These are phyloP conservation scores for Amanita pseudoporphyria DNA, from an alignment of 768 basidiomycete genomes.

Conservation along the genomic window DNA sequence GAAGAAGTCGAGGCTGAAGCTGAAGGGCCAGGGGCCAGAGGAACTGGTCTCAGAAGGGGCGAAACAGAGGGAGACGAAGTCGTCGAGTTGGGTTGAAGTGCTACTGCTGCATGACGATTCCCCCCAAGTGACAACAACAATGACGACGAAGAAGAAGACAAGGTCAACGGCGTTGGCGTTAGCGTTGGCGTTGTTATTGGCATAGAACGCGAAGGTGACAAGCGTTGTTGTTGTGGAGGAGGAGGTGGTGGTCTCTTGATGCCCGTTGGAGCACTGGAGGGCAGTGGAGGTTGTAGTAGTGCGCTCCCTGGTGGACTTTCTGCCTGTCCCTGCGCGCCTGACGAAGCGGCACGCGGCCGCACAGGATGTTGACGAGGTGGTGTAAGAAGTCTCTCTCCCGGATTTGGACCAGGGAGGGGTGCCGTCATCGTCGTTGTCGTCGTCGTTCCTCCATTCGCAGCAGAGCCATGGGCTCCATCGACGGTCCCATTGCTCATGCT, in stretches of 20 bases:
- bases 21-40: slow-evolving; percentile 28
- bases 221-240: slow-evolving; percentile 5
- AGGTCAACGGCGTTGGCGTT: not conserved
- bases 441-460: too few relatives aligned
- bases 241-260: slow-evolving; percentile 12
- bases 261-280: not conserved
- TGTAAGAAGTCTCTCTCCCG: too few relatives aligned
- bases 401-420: too few relatives aligned
- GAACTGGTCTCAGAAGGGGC: slow-evolving; percentile 44
- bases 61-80: slow-evolving; percentile 31
- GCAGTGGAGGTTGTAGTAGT: not conserved
- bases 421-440: too few relatives aligned
- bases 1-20: slow-evolving; percentile 6
- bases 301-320: too few relatives aligned
- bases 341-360: not conserved
- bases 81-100: not conserved
- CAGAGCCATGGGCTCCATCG: too few relatives aligned
- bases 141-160: not conserved
- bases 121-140: not conserved
- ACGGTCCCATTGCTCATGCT: not conserved
- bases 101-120: not conserved
- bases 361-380: not conserved
- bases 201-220: not conserved
- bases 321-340: not conserved
- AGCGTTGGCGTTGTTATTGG: too few relatives aligned